Evolutionary conservation across 192 early-diverging fungal species (phyloP).

Genomic region (Dissophora ornata): DNA sequence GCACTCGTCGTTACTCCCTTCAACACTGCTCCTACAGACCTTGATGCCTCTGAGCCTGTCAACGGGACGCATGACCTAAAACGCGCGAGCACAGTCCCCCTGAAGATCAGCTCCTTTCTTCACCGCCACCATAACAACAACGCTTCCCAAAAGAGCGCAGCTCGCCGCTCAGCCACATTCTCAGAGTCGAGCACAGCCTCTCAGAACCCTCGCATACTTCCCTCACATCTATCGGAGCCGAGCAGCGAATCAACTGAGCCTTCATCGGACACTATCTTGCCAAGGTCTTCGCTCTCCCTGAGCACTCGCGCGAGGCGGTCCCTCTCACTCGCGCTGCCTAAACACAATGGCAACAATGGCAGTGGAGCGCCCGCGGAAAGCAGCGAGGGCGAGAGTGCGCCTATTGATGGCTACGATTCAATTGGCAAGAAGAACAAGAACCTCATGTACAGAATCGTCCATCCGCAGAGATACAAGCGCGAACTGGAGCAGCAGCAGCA

Average conservation of each 20-base stretch:
- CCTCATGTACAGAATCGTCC: slow-evolving; percentile 48
- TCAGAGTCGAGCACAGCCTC: slow-evolving; percentile 24
- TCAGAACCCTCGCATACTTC: slow-evolving; percentile 8
- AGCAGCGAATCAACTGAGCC: neutral
- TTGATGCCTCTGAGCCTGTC: neutral
- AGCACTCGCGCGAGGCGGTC: slow-evolving; percentile 25
- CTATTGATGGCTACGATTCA: neutral
- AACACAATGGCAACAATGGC: neutral
- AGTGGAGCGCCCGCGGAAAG: neutral
- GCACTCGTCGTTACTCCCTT: too few species aligned
- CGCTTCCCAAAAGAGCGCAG: neutral
- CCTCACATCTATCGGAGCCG: slow-evolving; percentile 2
- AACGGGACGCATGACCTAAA: slow-evolving; percentile 5
- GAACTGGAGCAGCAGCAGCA: slow-evolving; percentile 38
- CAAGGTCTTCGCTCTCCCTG: slow-evolving; percentile 12
- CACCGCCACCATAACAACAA: slow-evolving; percentile 17
- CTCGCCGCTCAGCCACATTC: slow-evolving; percentile 23
- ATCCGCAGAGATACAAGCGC: slow-evolving; percentile 49
- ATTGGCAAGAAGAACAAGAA: slow-evolving; percentile 15
- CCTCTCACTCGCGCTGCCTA: slow-evolving; percentile 14
- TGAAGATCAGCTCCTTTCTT: slow-evolving; percentile 39
- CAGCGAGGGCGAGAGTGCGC: neutral
- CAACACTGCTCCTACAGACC: too few species aligned
- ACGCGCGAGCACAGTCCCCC: slow-evolving; percentile 27
- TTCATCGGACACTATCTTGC: neutral